A percentile compares a stretch with the other conserved stretches of the same genome.
phyloP scores from a whole-genome alignment of 805 yeast species.

The Lachancea dasiensis region DNA sequence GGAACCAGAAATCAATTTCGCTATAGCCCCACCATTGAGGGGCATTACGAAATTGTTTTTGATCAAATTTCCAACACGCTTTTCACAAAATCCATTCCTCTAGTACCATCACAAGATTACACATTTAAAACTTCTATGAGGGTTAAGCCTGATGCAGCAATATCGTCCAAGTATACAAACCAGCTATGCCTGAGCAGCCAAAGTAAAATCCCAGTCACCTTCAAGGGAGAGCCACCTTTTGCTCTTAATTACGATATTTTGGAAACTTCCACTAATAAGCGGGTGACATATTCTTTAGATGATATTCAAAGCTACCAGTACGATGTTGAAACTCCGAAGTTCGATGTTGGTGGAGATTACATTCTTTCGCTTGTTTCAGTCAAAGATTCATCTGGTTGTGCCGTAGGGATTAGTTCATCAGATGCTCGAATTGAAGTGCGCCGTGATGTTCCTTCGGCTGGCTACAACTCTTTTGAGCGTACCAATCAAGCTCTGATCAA shows the following conservation, averaged over 20 bases:
- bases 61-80: constrained; percentile 57
- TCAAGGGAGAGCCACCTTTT: constrained; percentile 81
- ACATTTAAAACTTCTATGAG: constrained; percentile 66
- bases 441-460: constrained; percentile 57
- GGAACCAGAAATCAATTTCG: constrained; percentile 50
- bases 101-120: constrained; percentile 36
- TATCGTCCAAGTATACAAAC: constrained; percentile 21
- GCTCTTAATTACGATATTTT: constrained; percentile 61
- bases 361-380: constrained; percentile 57
- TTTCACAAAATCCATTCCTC: constrained; percentile 39
- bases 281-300: constrained; percentile 38
- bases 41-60: constrained; percentile 72
- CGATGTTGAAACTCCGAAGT: constrained; percentile 47
- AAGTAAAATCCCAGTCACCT: constrained; percentile 45
- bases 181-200: constrained; percentile 44
- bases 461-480: constrained; percentile 37
- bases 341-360: constrained; percentile 68
- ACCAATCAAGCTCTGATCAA: constrained; percentile 40
- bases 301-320: constrained; percentile 36
- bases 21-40: constrained; percentile 76
- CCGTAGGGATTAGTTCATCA: constrained; percentile 57
- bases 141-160: constrained; percentile 54
- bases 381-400: constrained; percentile 72
- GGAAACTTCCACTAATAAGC: constrained; percentile 46
- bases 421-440: constrained; percentile 66